Evolutionary conservation across 2,329 filamentous ascomycete species (phyloP).

Genomic region (Fusarium siculi): DNA sequence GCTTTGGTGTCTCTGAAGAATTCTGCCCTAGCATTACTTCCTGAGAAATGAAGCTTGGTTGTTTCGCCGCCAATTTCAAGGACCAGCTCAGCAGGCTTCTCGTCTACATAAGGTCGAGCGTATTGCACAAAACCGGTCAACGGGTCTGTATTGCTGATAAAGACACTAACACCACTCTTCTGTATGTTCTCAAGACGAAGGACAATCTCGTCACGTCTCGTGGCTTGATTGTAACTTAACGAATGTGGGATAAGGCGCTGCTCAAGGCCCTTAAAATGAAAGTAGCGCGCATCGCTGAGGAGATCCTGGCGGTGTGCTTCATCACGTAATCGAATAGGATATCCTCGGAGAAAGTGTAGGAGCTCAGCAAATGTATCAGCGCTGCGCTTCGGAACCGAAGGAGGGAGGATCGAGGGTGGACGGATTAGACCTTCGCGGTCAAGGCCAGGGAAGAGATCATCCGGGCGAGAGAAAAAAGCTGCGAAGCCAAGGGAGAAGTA

Average conservation of each 20-base stretch:
- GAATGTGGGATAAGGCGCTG: slow-evolving; percentile 84
- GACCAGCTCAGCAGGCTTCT: slow-evolving; percentile 76
- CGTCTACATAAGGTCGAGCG: slow-evolving; percentile 86
- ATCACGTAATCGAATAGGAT: slow-evolving; percentile 79
- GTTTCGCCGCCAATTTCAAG: slow-evolving; percentile 80
- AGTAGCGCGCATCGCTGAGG: slow-evolving; percentile 88
- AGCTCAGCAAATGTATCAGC: slow-evolving; percentile 88
- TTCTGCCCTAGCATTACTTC: slow-evolving; percentile 63
- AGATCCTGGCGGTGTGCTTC: slow-evolving; percentile 81
- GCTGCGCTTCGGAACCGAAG: slow-evolving; percentile 81
- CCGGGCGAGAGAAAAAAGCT: slow-evolving; percentile 83
- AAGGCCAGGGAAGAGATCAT: slow-evolving; percentile 86
- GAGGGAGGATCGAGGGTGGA: slow-evolving; percentile 86
- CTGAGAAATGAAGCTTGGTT: slow-evolving; percentile 64
- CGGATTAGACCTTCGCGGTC: slow-evolving; percentile 82
- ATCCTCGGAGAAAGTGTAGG: slow-evolving; percentile 83
- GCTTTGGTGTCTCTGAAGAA: slow-evolving; percentile 79
- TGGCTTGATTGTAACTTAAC: slow-evolving; percentile 78
- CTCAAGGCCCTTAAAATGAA: slow-evolving; percentile 90
- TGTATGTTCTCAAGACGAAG: slow-evolving; percentile 88
- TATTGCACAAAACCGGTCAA: slow-evolving; percentile 74
- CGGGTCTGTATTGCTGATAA: slow-evolving; percentile 50
- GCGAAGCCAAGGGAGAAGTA: slow-evolving; percentile 94
- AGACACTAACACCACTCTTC: slow-evolving; percentile 81
- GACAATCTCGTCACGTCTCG: slow-evolving; percentile 77